Evolutionary conservation across 1,284 basidiomycete species (phyloP), one percentile per base, ranked within the genome.

Genomic region (Melampsora occidentalis): DNA sequence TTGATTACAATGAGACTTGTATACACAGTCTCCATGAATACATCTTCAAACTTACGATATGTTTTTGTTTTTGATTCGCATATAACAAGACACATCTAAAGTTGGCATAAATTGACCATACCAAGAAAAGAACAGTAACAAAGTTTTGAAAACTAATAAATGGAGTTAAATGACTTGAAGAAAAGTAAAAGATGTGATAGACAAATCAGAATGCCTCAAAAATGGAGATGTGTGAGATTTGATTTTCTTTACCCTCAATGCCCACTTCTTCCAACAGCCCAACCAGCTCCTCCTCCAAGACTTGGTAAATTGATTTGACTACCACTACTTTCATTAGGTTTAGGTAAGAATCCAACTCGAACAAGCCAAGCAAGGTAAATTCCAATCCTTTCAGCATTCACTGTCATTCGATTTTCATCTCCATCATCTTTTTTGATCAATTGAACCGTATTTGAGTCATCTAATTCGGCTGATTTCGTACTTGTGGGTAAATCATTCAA

Each of bases 401-500:
- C 93, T 0, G 93, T 93, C 78, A 85, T 86, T n/a, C 85, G 87
- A 63, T 84, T 79, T 25, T 83, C 80, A 46, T 46, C 42, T 22
- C 53, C 53, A 12, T 79, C 80, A 49, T 82, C 81, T 79, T 86
- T 85, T 20, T 84, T 84, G 46, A 86, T 86, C 65, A 98, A 83
- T 5, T 86, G 85, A 64, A 85, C 84, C 14, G 94, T 95, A 82
- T 97, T 96, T 20, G 86, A 83, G 82, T 98, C 94, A 82, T 97
- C 92, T 62, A 99, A 85, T 81, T 93, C 91, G 2, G 97, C 92
- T 1, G 93, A 90, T 85, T 97, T 97, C 68, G 96, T 99, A 82
- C 91, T 93, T 28, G 95, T 97, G 3, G 97, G 97, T 57, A 99
- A 86, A 83, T 99, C 97, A 83, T 98, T 96, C 25, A 99, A 86